A percentile compares a stretch with the other conserved stretches of the same genome.
These are phyloP conservation scores for Sistotremastrum niveocremeum DNA, from an alignment of 768 basidiomycete species.

Conservation along the genomic window DNA sequence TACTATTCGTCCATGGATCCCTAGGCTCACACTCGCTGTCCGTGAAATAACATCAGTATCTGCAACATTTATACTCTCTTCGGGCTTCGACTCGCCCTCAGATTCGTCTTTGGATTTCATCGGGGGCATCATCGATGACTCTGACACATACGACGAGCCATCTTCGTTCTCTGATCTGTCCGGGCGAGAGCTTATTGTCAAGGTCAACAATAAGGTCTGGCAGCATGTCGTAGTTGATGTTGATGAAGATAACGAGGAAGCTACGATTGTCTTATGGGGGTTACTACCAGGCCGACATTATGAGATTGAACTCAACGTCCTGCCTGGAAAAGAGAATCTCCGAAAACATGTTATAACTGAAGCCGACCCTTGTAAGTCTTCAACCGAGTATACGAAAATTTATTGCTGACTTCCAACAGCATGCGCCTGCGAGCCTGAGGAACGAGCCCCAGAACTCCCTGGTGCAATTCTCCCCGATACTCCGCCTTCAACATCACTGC, in stretches of 20 bases:
- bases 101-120: slow-evolving; percentile 31
- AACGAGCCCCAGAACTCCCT: not conserved
- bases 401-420: too few species aligned
- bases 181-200: slow-evolving; percentile 61
- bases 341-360: slow-evolving; percentile 58
- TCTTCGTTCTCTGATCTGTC: slow-evolving; percentile 49
- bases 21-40: slow-evolving; percentile 55
- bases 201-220: slow-evolving; percentile 71
- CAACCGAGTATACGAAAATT: too few species aligned
- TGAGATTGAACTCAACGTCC: slow-evolving; percentile 73
- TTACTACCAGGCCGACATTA: slow-evolving; percentile 82
- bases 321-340: slow-evolving; percentile 43
- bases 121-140: slow-evolving; percentile 9
- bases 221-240: slow-evolving; percentile 66
- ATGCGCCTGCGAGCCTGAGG: not conserved
- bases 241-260: slow-evolving; percentile 73
- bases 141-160: slow-evolving; percentile 25
- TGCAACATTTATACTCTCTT: slow-evolving; percentile 63
- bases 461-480: slow-evolving; percentile 1
- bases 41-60: slow-evolving; percentile 80
- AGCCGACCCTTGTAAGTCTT: slow-evolving; percentile 19
- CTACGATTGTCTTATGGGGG: slow-evolving; percentile 82
- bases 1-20: slow-evolving; percentile 63
- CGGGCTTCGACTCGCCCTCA: slow-evolving; percentile 18
- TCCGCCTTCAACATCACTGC: slow-evolving; percentile 5